phyloP scores from a whole-genome alignment of 805 yeast genomes.

The Brettanomyces custersianus region DNA sequence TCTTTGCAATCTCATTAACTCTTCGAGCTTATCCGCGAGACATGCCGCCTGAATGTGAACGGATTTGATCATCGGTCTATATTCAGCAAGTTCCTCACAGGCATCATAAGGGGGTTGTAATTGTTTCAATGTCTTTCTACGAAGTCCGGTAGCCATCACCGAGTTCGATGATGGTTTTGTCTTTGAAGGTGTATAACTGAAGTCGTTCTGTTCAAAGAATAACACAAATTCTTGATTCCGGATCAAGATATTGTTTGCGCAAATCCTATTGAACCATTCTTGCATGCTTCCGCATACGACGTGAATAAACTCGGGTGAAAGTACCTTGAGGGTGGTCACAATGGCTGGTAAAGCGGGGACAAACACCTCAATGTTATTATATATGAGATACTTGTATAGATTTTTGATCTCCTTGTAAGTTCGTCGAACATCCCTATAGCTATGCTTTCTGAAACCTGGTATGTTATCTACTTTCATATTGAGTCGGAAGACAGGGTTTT shows the following conservation, averaged over 20 bases:
- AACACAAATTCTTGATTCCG: constrained; percentile 83
- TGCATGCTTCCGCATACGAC: constrained; percentile 57
- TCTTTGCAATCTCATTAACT: constrained; percentile 47
- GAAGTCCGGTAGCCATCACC: constrained; percentile 72
- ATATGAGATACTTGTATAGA: constrained; percentile 68
- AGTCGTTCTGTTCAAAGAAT: constrained; percentile 39
- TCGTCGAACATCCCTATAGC: constrained; percentile 68
- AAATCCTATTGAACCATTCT: constrained; percentile 75
- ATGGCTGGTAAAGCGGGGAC: constrained; percentile 82
- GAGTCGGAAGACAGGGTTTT: constrained; percentile 73
- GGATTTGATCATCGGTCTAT: constrained; percentile 79
- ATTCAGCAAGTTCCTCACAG: constrained; percentile 66
- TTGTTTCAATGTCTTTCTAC: constrained; percentile 86
- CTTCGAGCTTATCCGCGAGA: constrained; percentile 43
- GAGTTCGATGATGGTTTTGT: constrained; percentile 29
- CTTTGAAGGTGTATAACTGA: constrained; percentile 29
- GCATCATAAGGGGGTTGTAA: constrained; percentile 89
- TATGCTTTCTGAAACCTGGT: constrained; percentile 64
- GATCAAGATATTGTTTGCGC: constrained; percentile 67
- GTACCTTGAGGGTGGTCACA: constrained; percentile 70
- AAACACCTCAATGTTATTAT: constrained; percentile 84
- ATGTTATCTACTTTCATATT: constrained; percentile 50
- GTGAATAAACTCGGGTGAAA: constrained; percentile 69
- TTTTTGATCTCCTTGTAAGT: constrained; percentile 70
- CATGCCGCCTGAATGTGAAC: constrained; percentile 53